Evolutionary conservation across 2,329 filamentous ascomycete species (phyloP), one percentile per base, ranked within the genome.

Genomic region (Trichophyton verrucosum): DNA sequence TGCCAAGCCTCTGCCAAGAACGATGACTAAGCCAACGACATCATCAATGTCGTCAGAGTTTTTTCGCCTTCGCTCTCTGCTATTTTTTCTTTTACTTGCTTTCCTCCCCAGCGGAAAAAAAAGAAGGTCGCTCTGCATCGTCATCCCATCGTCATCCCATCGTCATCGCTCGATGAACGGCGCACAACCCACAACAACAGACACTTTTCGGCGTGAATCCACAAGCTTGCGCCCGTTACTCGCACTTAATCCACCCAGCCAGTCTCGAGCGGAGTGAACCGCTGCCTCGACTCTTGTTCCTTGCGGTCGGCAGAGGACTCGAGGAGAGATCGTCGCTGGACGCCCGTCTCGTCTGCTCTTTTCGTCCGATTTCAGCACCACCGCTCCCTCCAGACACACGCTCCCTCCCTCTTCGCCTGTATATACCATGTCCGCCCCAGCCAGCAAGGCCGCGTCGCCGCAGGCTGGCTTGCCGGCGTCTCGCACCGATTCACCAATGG

Each of bases 401-500:
- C 51, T 55, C 30, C 24, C 51, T 27, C 30, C 40, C 24, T 38
- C 42, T 46, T 40, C 51, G 20, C 59, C 56, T 57, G 47, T 49
- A 60, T 38, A 60, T 59, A 58, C 42, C 17, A 76, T 76, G 74
- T 75, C 74, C 68, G 72, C 74, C 66, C 71, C 70, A 51, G 72
- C 76, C 63, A 72, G 72, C 65, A 67, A 71, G 60, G 69, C 70
- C 60, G 67, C 68, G 57, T 71, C 74, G 56, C 69, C 70, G 58
- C 65, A 68, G 66, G 59, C 65, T 65, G 64, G 56, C 63, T 66
- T 67, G 64, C 65, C 70, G 58, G 66, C 62, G 57, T 68, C 65
- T 63, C 70, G 68, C 62, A 73, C 72, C 61, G 69, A 74, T 60
- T 72, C 74, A 58, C 69, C 74, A 65, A 76, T 77, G 73, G 76